Evolutionary conservation across 495 filamentous ascomycete species (phyloP), one percentile per base, ranked within the genome.

Genomic region (Tuber brumale): DNA sequence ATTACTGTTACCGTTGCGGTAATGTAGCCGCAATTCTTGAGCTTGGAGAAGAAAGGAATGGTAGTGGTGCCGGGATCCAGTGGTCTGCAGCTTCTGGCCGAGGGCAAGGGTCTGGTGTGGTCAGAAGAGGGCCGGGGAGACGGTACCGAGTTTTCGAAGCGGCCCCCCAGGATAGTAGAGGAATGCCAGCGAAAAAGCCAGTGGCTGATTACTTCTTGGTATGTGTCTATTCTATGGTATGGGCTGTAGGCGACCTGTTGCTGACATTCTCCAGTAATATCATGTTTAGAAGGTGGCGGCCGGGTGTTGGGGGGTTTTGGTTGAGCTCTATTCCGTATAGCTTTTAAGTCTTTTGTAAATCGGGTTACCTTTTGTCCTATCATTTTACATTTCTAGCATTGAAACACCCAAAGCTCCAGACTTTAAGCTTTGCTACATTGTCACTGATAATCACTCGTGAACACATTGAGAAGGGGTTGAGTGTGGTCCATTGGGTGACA

Each of bases 101-200:
- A 44, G 72, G 82, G 77, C 77, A 77, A 44, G 76, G 80, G 61
- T 75, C 85, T 69, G 83, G 84, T 16, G 76, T 84, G 43, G 84
- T 88, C 74, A 87, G 87, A 73, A 84, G 85, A 70, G 94, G 94
- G 41, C 95, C 95, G 16, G 95, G 94, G 43, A 89, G 95, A 84
- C 86, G 95, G 82, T 99, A 99, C 85, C 86, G 95, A 70, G 95
- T 99, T 16, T 99, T 98, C 85, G 94, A 97, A 81, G 96, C 96
- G 1, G 95, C 95, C 79, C 93, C 95, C 80, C 95, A 99, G 87
- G 95, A 98, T 84, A 92, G 92, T 61, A 89, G 96, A 84, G 95
- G 95, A 19, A 97, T 99, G 95, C 95, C 95, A 82, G 95, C 95
- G 69, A 99, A 99, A 88, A 98, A 98, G 85, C 95, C 95, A 70